A percentile compares a stretch with the other conserved stretches of the same genome.
Evolutionary conservation across 805 yeast genomes (phyloP).

Genomic region (Kazachstania viticola): DNA sequence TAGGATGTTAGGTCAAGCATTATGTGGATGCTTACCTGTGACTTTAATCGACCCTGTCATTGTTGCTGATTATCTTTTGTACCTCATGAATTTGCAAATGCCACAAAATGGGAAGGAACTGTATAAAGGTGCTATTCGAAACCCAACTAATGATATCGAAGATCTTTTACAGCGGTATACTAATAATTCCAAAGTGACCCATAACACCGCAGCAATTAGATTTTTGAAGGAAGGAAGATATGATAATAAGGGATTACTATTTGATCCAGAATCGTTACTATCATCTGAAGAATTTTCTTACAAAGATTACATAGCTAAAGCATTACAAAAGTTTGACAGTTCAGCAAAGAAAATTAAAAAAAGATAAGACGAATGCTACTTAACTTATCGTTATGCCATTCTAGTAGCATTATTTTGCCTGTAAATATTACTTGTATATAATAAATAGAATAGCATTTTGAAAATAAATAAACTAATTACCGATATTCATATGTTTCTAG

Average conservation of each 20-base stretch:
- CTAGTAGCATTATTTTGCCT: no score
- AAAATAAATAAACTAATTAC: no score
- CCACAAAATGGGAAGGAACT: slow-evolving; percentile 8
- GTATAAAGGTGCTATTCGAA: slow-evolving; percentile 11
- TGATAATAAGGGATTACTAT: slow-evolving; percentile 34
- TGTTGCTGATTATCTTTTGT: slow-evolving; percentile 77
- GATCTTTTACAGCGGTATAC: slow-evolving; percentile 38
- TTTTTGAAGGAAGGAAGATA: slow-evolving; percentile 49
- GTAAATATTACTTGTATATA: no score
- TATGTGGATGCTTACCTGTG: slow-evolving; percentile 65
- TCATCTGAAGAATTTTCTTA: slow-evolving; percentile 11
- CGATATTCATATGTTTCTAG: no score
- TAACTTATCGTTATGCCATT: no score
- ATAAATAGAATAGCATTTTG: no score
- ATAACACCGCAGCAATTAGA: slow-evolving; percentile 50
- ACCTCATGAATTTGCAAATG: slow-evolving; percentile 52
- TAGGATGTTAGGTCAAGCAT: slow-evolving; percentile 62
- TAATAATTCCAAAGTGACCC: slow-evolving; percentile 34
- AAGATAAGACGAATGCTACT: no score
- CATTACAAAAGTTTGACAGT: slow-evolving; percentile 5
- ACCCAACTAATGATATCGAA: slow-evolving; percentile 65
- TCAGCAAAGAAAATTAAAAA: no score
- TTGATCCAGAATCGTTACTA: slow-evolving; percentile 18
- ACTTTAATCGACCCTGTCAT: slow-evolving; percentile 70
- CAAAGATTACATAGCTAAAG: slow-evolving; percentile 6